phyloP scores from a whole-genome alignment of 2,329 filamentous ascomycete genomes.

The Dothistroma pini region DNA sequence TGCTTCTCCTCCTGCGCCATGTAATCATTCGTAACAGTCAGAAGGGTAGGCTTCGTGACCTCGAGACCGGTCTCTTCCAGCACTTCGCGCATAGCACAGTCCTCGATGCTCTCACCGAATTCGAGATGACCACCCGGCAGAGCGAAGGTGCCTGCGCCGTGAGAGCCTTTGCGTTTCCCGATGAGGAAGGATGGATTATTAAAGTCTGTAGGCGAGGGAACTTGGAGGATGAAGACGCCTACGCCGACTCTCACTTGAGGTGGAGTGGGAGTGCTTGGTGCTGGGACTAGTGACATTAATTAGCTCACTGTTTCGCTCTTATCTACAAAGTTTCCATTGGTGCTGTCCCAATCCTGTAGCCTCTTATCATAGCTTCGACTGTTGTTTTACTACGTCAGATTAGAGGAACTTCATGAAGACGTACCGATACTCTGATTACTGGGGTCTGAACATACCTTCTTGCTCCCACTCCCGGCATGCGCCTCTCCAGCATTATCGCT shows the following conservation, averaged over 20 bases:
- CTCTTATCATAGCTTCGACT: background rate
- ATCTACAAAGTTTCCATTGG: background rate
- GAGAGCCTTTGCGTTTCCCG: slow-evolving; percentile 47
- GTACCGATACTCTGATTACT: background rate
- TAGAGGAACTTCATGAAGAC: background rate
- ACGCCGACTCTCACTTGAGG: slow-evolving; percentile 42
- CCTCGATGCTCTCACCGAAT: slow-evolving; percentile 58
- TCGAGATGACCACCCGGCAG: slow-evolving; percentile 76
- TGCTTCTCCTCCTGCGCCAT: slow-evolving; percentile 61
- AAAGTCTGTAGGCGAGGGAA: slow-evolving; percentile 28
- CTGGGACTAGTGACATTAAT: background rate
- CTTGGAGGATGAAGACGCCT: slow-evolving; percentile 43
- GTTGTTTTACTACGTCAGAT: background rate
- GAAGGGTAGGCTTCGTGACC: slow-evolving; percentile 46
- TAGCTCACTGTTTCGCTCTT: background rate
- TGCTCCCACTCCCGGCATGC: background rate
- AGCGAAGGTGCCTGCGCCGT: slow-evolving; percentile 38
- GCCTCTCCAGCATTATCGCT: background rate
- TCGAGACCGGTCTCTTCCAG: slow-evolving; percentile 66
- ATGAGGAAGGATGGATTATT: slow-evolving; percentile 44
- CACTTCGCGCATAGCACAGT: slow-evolving; percentile 64
- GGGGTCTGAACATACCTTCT: background rate
- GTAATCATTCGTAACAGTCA: slow-evolving; percentile 64
- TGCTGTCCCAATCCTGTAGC: background rate
- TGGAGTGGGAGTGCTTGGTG: background rate